Conservation (phyloP, 1,284 basidiomycete species). For the Irpex sp. region DNA sequence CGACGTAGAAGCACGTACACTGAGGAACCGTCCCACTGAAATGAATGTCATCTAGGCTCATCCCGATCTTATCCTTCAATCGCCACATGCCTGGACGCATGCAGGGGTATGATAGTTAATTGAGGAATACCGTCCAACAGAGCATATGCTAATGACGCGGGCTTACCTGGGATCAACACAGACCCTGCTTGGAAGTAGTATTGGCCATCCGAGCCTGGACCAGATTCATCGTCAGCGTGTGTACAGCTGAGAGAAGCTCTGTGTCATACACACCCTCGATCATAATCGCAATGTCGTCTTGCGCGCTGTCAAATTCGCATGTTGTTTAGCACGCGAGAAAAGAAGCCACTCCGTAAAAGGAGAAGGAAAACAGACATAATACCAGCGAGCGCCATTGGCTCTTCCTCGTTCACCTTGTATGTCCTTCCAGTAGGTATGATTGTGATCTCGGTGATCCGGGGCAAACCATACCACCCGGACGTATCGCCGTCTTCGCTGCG, state of each 20-base stretch:
- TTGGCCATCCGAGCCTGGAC: conserved; percentile 51
- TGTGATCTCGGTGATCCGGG: conserved; percentile 50
- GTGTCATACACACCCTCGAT: conserved; percentile 49
- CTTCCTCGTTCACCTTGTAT: conserved; percentile 50
- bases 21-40: conserved; percentile 63
- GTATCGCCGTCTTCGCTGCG: conserved; percentile 30
- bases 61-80: conserved; percentile 72
- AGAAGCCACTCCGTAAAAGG: neutral
- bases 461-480: conserved; percentile 49
- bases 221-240: conserved; percentile 8
- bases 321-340: neutral
- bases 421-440: conserved; percentile 47
- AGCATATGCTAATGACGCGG: neutral
- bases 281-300: conserved; percentile 78
- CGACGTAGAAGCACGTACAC: conserved; percentile 41
- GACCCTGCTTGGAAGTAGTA: conserved; percentile 76
- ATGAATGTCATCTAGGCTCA: conserved; percentile 73
- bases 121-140: too few relatives aligned
- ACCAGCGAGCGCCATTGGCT: conserved; percentile 59
- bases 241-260: neutral
- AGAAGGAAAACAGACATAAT: conserved; percentile 41
- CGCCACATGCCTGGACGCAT: conserved; percentile 64
- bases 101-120: too few relatives aligned
- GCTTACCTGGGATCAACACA: conserved; percentile 59
- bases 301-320: conserved; percentile 34